Percentiles rank a stretch among this genome's conserved stretches.
Evolutionary conservation across 192 early-diverging fungal species (phyloP).

Genomic region (Helicostylum pulchrum): DNA sequence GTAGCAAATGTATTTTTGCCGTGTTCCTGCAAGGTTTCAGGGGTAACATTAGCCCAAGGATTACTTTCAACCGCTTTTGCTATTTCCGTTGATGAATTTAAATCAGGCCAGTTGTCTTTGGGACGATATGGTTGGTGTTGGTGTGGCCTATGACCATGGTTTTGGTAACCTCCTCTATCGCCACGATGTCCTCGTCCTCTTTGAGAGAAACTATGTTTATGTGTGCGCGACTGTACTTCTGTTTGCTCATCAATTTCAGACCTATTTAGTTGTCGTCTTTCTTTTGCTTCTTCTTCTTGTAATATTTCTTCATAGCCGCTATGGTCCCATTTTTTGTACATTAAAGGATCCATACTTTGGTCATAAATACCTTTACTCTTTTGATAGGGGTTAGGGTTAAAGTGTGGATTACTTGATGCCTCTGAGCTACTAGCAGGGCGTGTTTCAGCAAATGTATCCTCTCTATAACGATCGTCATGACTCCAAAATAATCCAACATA

Average conservation of each 20-base stretch:
- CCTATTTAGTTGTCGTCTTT: slow-evolving; percentile 1
- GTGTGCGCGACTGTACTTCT: background rate
- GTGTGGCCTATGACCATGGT: too few relatives aligned
- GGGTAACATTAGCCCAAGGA: slow-evolving; percentile 4
- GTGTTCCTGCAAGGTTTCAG: slow-evolving; percentile 1
- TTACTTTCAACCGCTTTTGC: background rate
- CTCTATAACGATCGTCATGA: slow-evolving; percentile 55
- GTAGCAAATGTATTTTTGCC: background rate
- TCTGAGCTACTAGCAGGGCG: background rate
- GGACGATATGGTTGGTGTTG: background rate
- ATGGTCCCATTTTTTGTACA: slow-evolving; percentile 42
- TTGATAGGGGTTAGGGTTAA: background rate
- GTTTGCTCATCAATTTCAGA: background rate
- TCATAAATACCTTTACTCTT: slow-evolving; percentile 8
- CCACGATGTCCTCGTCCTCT: slow-evolving; percentile 6
- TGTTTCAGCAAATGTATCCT: slow-evolving; percentile 44
- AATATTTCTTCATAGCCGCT: slow-evolving; percentile 51
- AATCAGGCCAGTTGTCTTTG: slow-evolving; percentile 1
- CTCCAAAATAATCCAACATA: slow-evolving; percentile 58
- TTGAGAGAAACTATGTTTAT: background rate
- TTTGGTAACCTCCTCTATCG: background rate
- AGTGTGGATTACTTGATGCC: too few relatives aligned
- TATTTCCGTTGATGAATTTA: background rate
- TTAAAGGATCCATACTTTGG: slow-evolving; percentile 7
- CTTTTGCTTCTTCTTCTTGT: slow-evolving; percentile 40